Percentiles rank a stretch among this genome's conserved stretches.
Evolutionary conservation across 2,329 filamentous ascomycete genomes (phyloP).

Genomic region (Ambrosiella beaveri): DNA sequence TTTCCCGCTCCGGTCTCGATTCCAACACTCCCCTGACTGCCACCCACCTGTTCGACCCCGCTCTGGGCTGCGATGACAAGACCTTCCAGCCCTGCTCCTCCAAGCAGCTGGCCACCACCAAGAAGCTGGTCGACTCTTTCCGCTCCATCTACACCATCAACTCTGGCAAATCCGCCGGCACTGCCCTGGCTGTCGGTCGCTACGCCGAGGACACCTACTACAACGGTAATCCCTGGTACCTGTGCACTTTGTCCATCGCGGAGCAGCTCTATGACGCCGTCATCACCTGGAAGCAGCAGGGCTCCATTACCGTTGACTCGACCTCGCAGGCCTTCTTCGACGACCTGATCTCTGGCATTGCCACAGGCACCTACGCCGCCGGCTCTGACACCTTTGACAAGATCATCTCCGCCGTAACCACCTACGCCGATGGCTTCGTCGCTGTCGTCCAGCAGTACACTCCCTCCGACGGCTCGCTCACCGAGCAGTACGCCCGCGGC

Average conservation of each 20-base stretch:
- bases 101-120: slow-evolving; percentile 56
- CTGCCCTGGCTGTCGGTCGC: slow-evolving; percentile 45
- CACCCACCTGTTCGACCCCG: slow-evolving; percentile 53
- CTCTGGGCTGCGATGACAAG: slow-evolving; percentile 44
- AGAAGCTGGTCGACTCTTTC: slow-evolving; percentile 59
- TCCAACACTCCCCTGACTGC: slow-evolving; percentile 50
- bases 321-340: slow-evolving; percentile 56
- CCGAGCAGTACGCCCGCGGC: slow-evolving; percentile 47
- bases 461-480: slow-evolving; percentile 41
- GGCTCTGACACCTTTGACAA: slow-evolving; percentile 30
- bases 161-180: slow-evolving; percentile 39
- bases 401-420: slow-evolving; percentile 38
- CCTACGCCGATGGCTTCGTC: slow-evolving; percentile 45
- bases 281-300: slow-evolving; percentile 48
- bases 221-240: slow-evolving; percentile 67
- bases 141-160: slow-evolving; percentile 54
- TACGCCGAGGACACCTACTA: slow-evolving; percentile 61
- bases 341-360: slow-evolving; percentile 40
- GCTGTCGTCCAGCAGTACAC: slow-evolving; percentile 46
- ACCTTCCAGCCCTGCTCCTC: slow-evolving; percentile 68
- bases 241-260: slow-evolving; percentile 58
- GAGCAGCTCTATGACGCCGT: slow-evolving; percentile 66
- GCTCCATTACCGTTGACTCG: slow-evolving; percentile 45
- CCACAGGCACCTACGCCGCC: slow-evolving; percentile 44
- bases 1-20: slow-evolving; percentile 49